Evolutionary conservation across 257 asterid genomes (phyloP).

Genomic region (Thymus quinquecostatus): DNA sequence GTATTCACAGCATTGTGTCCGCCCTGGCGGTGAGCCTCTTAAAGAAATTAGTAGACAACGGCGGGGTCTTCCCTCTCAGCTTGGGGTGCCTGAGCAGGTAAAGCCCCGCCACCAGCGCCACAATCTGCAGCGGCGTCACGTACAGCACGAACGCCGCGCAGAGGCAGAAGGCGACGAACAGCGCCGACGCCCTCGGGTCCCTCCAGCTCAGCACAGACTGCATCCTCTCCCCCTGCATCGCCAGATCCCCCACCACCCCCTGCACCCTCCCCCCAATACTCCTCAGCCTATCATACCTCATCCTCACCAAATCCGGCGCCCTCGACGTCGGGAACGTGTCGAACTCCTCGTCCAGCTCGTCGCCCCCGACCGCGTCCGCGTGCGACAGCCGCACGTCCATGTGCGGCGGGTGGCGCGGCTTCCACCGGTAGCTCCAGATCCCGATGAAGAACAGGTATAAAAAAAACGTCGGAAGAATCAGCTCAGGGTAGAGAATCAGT

Average conservation of each 20-base stretch:
- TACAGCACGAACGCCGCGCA: conserved; percentile 60
- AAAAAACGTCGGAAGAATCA: conserved; percentile 70
- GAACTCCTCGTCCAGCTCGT: conserved; percentile 80
- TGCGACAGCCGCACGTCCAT: conserved; percentile 79
- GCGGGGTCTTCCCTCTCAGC: conserved; percentile 65
- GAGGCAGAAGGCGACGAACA: conserved; percentile 63
- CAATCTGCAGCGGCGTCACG: conserved; percentile 64
- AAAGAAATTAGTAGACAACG: conserved; percentile 63
- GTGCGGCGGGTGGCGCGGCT: conserved; percentile 88
- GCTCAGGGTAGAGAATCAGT: conserved; percentile 59
- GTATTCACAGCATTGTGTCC: conserved; percentile 60
- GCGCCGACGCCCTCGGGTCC: conserved; percentile 80
- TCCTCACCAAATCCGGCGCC: conserved; percentile 53
- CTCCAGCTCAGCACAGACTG: conserved; percentile 71
- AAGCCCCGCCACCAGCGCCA: conserved; percentile 47
- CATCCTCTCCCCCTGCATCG: conserved; percentile 82
- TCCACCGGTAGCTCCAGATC: conserved; percentile 69
- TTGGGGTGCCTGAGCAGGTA: conserved; percentile 74
- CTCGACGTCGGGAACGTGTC: conserved; percentile 73
- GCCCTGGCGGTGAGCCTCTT: conserved; percentile 79
- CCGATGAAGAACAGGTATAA: conserved; percentile 72
- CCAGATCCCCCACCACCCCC: conserved; percentile 73
- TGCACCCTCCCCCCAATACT: conserved; percentile 82
- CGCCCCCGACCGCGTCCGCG: conserved; percentile 59
- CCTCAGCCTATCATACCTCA: conserved; percentile 78